Base-by-base conservation (phyloP, 2,329 filamentous ascomycete species). In the Colletotrichum sp. region DNA sequence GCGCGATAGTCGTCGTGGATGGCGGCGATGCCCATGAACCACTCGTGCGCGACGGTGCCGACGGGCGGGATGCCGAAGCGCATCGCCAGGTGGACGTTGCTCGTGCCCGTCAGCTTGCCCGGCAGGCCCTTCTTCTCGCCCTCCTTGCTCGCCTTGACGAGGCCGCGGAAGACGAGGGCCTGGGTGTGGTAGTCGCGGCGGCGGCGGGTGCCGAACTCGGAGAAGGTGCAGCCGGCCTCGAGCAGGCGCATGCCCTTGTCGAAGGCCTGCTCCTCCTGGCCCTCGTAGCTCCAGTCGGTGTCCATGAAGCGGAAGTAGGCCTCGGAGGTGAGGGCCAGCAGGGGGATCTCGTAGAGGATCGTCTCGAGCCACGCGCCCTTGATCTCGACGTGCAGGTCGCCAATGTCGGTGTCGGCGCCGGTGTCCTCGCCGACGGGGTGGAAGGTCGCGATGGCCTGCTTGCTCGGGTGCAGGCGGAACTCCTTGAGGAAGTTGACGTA, bases 21-120 rank as follows among this genome's bases (percentile, higher is more conserved):
- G 52, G 97, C 96, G 1, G 97, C 97, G 78, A 98, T 96, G 57
- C 95, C 96, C 97, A 99, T 99, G 88, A 98, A 99, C 97, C 97
- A 99, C 86, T 99, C 97, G 82, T 99, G 97, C 1, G 97, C 97
- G 3, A 92, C 91, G 0, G 97, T 99, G 7, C 97, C 97, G 15
- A 99, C 91, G 0, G 97, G 96, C 5, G 92, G 87, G 62, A 98
- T 92, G 61, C 92, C 93, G 85, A 98, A 96, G 81, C 95, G 94
- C 95, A 98, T 98, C 13, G 97, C 97, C 79, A 99, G 92, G 83
- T 99, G 96, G 6, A 99, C 97, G 82, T 99, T 99, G 84, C 96
- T 99, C 1, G 96, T 98, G 13, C 97, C 97, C 0, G 93, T 92
- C 63, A 99, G 89, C 82, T 93, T 94, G 12, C 96, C 96, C 2